These are phyloP conservation scores for Diplogelasinospora grovesii DNA, from an alignment of 495 filamentous ascomycete genomes.

Conservation along the genomic window DNA sequence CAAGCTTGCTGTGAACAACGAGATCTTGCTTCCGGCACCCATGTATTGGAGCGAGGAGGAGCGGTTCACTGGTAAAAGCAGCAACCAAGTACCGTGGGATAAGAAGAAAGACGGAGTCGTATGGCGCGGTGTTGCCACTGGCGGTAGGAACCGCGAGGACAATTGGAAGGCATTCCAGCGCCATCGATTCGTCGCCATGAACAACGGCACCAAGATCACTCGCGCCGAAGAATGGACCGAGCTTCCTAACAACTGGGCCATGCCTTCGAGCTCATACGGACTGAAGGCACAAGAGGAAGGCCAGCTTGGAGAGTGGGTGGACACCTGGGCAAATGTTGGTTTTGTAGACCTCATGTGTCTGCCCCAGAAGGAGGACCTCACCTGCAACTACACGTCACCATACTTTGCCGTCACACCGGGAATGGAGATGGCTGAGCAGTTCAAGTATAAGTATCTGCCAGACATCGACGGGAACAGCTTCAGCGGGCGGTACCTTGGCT, in stretches of 20 bases:
- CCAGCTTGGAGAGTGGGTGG: conserved; percentile 32
- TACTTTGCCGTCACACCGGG: conserved; percentile 34
- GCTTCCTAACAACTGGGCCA: conserved; percentile 27
- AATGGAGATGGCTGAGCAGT: conserved; percentile 49
- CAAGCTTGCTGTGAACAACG: conserved; percentile 73
- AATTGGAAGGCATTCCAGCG: conserved; percentile 68
- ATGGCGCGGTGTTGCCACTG: conserved; percentile 67
- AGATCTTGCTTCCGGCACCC: conserved; percentile 70
- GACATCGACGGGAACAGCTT: conserved; percentile 72
- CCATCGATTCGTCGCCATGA: conserved; percentile 64
- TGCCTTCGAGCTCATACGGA: conserved; percentile 34
- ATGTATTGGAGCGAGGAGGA: conserved; percentile 67
- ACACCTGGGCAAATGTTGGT: conserved; percentile 28
- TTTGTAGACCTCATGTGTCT: conserved; percentile 42
- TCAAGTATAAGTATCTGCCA: conserved; percentile 53
- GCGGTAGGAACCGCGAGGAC: conserved; percentile 54
- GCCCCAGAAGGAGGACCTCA: conserved; percentile 2
- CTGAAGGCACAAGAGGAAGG: conserved; percentile 16
- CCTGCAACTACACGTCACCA: conserved; percentile 44
- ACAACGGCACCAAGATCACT: conserved; percentile 55
- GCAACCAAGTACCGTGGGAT: conserved; percentile 43
- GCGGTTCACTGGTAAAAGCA: conserved; percentile 59
- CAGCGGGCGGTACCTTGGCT: conserved; percentile 63
- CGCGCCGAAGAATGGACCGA: conserved; percentile 25
- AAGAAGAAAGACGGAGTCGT: conserved; percentile 50